These are phyloP conservation scores for Groenewaldozyma salmanticensis DNA, from an alignment of 805 yeast genomes.

Conservation along the genomic window DNA sequence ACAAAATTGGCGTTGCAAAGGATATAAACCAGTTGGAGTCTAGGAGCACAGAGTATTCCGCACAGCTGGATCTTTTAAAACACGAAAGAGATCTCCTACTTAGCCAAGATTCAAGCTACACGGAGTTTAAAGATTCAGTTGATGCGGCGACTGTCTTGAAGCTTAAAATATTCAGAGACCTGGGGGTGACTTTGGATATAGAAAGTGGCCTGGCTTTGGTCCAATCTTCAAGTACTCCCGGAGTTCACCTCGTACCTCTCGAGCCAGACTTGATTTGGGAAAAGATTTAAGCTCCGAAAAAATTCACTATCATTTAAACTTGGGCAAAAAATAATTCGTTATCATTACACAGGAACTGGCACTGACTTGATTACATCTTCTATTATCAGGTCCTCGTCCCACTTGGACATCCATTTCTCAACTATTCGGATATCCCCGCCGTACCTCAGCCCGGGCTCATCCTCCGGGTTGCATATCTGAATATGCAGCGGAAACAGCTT, in stretches of 20 bases:
- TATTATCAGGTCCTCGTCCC: conserved; percentile 40
- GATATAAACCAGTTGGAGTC: conserved; percentile 22
- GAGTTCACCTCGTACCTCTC: conserved; percentile 16
- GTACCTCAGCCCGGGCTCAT: conserved; percentile 45
- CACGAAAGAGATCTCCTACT: conserved; percentile 16
- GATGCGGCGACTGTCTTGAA: conserved; percentile 15
- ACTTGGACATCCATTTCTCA: conserved; percentile 32
- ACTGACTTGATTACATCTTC: conserved; percentile 44
- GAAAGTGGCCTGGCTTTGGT: conserved; percentile 15
- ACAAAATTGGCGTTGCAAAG: conserved; percentile 21
- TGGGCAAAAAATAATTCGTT: not conserved
- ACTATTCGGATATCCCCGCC: conserved; percentile 44
- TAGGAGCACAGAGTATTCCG: conserved; percentile 12
- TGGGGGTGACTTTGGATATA: conserved; percentile 18
- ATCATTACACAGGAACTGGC: conserved; percentile 38
- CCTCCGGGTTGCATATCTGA: conserved; percentile 29
- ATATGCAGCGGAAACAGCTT: conserved; percentile 42
- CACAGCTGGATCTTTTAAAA: conserved; percentile 13
- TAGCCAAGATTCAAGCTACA: conserved; percentile 11
- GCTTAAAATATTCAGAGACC: conserved; percentile 17
- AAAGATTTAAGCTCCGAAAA: conserved; percentile 9
- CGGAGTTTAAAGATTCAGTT: conserved; percentile 7
- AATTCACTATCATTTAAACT: not conserved
- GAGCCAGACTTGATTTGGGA: conserved; percentile 72
- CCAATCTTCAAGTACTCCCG: conserved; percentile 12